phyloP scores from a whole-genome alignment of 257 asterid species.

The Echites panduratus region DNA sequence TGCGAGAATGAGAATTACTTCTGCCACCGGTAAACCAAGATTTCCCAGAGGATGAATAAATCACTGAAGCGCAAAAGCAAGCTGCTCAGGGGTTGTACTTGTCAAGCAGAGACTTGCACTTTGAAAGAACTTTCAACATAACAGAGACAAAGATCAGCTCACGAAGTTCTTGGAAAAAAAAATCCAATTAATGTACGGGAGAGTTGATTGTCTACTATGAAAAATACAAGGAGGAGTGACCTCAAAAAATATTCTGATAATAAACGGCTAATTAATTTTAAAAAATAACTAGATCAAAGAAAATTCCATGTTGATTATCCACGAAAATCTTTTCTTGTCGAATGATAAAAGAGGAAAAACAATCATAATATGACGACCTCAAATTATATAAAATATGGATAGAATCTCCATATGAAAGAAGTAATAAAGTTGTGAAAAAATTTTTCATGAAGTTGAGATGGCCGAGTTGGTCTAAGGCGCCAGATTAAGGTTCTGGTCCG shows the following conservation, averaged over 20 bases:
- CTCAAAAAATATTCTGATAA: not conserved
- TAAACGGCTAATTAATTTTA: not conserved
- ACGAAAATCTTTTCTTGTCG: not conserved
- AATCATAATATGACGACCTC: not conserved
- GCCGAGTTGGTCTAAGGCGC: conserved; percentile 99
- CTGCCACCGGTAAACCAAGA: conserved; percentile 80
- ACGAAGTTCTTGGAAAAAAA: not conserved
- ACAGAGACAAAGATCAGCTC: conserved; percentile 13
- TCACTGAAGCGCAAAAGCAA: conserved; percentile 87
- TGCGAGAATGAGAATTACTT: conserved; percentile 81
- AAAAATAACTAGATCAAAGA: not conserved
- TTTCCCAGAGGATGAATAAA: conserved; percentile 61
- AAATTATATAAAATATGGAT: not conserved
- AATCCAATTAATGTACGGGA: not conserved
- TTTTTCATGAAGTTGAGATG: conserved; percentile 94
- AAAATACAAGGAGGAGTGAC: not conserved
- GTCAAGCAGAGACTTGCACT: conserved; percentile 97
- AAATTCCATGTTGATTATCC: not conserved
- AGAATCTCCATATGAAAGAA: not conserved
- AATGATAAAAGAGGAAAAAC: not conserved
- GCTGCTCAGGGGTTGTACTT: conserved; percentile 92
- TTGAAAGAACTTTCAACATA: conserved; percentile 69
- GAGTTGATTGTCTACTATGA: not conserved
- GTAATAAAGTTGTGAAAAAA: too few relatives aligned
- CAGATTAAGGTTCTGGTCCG: conserved; percentile 99